phyloP scores from a whole-genome alignment of 257 asterid species.

The Solanum chilense region DNA sequence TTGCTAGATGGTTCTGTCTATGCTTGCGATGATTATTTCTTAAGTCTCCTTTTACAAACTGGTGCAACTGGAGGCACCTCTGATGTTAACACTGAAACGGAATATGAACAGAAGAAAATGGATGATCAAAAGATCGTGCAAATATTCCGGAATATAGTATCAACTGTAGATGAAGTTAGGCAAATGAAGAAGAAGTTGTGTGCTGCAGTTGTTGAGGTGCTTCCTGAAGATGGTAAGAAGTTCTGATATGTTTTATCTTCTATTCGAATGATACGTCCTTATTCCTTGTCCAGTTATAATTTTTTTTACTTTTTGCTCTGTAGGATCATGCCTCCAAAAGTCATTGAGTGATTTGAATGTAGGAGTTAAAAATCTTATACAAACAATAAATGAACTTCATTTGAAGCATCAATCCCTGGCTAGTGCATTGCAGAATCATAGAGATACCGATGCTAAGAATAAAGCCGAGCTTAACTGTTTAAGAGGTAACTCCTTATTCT shows the following conservation, averaged over 20 bases:
- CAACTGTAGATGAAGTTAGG: slow-evolving; percentile 43
- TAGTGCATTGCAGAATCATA: slow-evolving; percentile 57
- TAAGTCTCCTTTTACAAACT: slow-evolving; percentile 60
- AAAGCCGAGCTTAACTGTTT: slow-evolving; percentile 55
- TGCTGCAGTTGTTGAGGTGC: slow-evolving; percentile 30
- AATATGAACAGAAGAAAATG: slow-evolving; percentile 22
- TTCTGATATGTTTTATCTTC: background rate
- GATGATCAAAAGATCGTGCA: slow-evolving; percentile 30
- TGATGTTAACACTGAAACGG: slow-evolving; percentile 19
- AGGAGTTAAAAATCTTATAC: slow-evolving; percentile 53
- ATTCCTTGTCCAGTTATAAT: background rate
- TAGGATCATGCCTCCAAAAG: slow-evolving; percentile 46
- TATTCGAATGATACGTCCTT: background rate
- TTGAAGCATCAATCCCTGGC: slow-evolving; percentile 66
- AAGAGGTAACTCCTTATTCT: slow-evolving; percentile 36
- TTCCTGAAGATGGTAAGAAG: slow-evolving; percentile 54
- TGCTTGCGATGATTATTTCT: slow-evolving; percentile 37
- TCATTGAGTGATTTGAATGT: slow-evolving; percentile 37
- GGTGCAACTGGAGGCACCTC: slow-evolving; percentile 77
- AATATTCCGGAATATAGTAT: slow-evolving; percentile 29
- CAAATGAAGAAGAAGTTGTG: slow-evolving; percentile 35
- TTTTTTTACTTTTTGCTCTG: slow-evolving; percentile 3
- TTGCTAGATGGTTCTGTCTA: slow-evolving; percentile 44
- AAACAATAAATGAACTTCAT: slow-evolving; percentile 46
- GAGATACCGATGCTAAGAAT: slow-evolving; percentile 71